Percentiles rank a stretch among this genome's conserved stretches.
These are phyloP conservation scores for Calophaca sinica DNA, from an alignment of 306 rosid species.

Conservation along the genomic window DNA sequence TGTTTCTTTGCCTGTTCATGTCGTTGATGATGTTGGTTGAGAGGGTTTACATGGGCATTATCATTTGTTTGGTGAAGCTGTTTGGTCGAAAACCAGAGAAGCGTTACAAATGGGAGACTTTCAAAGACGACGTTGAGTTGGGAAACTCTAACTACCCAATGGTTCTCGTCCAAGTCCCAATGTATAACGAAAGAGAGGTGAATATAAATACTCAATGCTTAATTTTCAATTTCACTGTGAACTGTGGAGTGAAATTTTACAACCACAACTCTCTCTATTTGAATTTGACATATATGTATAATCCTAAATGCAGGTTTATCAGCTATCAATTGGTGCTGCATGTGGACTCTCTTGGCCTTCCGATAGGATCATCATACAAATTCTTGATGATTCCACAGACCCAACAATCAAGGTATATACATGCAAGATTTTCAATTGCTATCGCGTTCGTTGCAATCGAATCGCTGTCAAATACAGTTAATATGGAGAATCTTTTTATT, in stretches of 20 bases:
- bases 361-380: slow-evolving; percentile 80
- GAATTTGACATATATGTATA: background rate
- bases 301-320: slow-evolving; percentile 69
- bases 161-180: slow-evolving; percentile 89
- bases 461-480: too few relatives aligned
- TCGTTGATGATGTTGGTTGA: slow-evolving; percentile 75
- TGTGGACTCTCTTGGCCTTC: slow-evolving; percentile 95
- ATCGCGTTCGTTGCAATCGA: too few relatives aligned
- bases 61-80: slow-evolving; percentile 62
- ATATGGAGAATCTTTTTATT: too few relatives aligned
- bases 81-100: slow-evolving; percentile 75
- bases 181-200: slow-evolving; percentile 94
- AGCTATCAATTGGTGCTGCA: slow-evolving; percentile 83
- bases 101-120: slow-evolving; percentile 80
- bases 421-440: too few relatives aligned
- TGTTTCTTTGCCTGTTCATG: slow-evolving; percentile 68
- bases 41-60: slow-evolving; percentile 76
- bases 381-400: slow-evolving; percentile 90
- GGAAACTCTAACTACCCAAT: slow-evolving; percentile 76
- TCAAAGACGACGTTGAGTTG: slow-evolving; percentile 76
- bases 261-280: too few relatives aligned
- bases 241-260: too few relatives aligned
- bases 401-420: slow-evolving; percentile 67
- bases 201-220: too few relatives aligned
- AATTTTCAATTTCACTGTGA: too few relatives aligned